phyloP scores from a whole-genome alignment of 345 rosid species.

The Populus davidiana region DNA sequence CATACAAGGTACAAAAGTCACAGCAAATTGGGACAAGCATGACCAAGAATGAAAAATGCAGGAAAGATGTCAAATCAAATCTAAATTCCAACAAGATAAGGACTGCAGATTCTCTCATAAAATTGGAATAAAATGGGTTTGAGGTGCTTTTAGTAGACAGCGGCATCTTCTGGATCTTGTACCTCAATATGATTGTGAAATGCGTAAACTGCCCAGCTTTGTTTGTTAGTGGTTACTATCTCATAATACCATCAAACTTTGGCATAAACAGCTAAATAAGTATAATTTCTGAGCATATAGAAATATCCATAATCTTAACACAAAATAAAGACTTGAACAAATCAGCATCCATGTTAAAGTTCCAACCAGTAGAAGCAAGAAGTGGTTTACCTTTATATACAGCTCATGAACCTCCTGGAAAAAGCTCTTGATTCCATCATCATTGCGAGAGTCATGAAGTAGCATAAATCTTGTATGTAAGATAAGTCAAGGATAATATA shows the following conservation, averaged over 20 bases:
- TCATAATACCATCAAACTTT: neutral
- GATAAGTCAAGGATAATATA: conserved; percentile 46
- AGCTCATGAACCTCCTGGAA: conserved; percentile 84
- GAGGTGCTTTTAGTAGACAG: neutral
- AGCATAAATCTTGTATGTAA: conserved; percentile 88
- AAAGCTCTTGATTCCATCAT: conserved; percentile 97
- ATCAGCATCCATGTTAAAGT: neutral
- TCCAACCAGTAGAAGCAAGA: neutral
- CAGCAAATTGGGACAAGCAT: neutral
- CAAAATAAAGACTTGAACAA: neutral
- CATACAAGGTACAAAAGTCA: neutral
- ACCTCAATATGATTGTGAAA: neutral
- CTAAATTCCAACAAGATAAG: neutral
- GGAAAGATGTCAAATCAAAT: neutral
- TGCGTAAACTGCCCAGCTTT: neutral
- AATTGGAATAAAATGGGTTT: neutral
- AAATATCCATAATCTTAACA: neutral
- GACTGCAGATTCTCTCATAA: neutral
- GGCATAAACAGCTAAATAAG: neutral
- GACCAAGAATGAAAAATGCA: neutral
- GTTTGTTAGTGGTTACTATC: neutral
- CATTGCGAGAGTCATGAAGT: conserved; percentile 92
- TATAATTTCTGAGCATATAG: neutral
- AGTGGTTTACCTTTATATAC: conserved; percentile 51
- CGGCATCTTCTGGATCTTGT: conserved; percentile 3